phyloP scores from a whole-genome alignment of 208 protist species.

The Phytomonas francai region DNA sequence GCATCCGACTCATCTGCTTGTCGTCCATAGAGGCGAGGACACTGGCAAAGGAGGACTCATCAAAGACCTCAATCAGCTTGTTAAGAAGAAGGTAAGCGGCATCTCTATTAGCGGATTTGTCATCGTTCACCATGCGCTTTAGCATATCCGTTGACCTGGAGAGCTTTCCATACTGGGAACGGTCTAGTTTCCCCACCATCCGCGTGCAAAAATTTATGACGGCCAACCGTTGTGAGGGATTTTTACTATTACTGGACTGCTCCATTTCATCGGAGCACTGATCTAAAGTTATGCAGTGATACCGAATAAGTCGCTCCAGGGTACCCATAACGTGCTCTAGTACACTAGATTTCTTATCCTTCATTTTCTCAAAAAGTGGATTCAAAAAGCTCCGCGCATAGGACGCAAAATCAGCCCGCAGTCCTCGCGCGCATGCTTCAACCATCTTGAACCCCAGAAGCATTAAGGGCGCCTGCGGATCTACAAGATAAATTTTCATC shows the following conservation, averaged over 20 bases:
- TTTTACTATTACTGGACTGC: constrained; percentile 57
- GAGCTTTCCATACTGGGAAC: constrained; percentile 33
- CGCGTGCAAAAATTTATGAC: constrained; percentile 53
- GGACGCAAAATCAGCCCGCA: constrained; percentile 44
- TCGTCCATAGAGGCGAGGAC: constrained; percentile 60
- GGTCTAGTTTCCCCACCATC: constrained; percentile 46
- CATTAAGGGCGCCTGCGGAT: constrained; percentile 83
- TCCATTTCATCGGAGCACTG: constrained; percentile 83
- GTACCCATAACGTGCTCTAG: constrained; percentile 70
- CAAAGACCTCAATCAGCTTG: constrained; percentile 45
- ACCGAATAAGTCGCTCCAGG: constrained; percentile 62
- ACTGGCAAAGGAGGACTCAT: constrained; percentile 35
- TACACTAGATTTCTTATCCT: constrained; percentile 87
- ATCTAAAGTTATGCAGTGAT: constrained; percentile 74
- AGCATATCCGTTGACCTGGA: constrained; percentile 35
- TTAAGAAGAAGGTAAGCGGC: constrained; percentile 47
- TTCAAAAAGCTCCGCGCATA: constrained; percentile 41
- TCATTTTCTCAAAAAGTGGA: constrained; percentile 82
- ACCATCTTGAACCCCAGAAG: constrained; percentile 79
- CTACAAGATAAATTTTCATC: constrained; percentile 61
- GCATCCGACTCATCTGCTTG: constrained; percentile 31
- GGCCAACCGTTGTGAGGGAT: constrained; percentile 66
- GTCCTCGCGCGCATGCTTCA: constrained; percentile 61
- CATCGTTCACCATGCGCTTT: constrained; percentile 71
- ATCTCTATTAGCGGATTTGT: constrained; percentile 71